phyloP scores from a whole-genome alignment of 1,284 basidiomycete species.

The Coniferiporia weirii region DNA sequence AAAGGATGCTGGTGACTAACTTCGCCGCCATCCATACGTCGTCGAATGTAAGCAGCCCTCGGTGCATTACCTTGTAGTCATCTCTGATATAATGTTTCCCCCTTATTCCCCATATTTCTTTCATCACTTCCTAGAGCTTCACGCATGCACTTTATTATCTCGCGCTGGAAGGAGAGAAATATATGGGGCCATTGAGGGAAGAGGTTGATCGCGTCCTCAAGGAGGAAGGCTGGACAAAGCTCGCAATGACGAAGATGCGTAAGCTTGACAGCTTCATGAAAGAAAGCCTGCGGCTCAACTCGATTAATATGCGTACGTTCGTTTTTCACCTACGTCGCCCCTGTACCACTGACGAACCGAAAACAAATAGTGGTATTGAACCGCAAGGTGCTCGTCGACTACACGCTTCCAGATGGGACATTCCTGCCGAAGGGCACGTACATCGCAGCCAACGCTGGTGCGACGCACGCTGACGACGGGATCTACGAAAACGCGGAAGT shows the following conservation, averaged over 20 bases:
- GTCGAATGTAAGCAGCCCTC: slow-evolving; percentile 22
- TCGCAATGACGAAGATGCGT: slow-evolving; percentile 35
- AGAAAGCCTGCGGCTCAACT: slow-evolving; percentile 35
- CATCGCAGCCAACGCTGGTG: slow-evolving; percentile 37
- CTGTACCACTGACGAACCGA: neutral
- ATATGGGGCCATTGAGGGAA: slow-evolving; percentile 35
- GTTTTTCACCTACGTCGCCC: neutral
- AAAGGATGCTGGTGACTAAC: slow-evolving; percentile 25
- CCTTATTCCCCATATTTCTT: neutral
- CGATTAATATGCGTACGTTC: neutral
- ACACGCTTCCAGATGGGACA: slow-evolving; percentile 37
- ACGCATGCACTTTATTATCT: slow-evolving; percentile 34
- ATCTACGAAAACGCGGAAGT: slow-evolving; percentile 35
- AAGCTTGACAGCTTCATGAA: slow-evolving; percentile 45
- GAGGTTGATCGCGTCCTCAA: slow-evolving; percentile 36
- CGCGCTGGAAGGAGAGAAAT: slow-evolving; percentile 32
- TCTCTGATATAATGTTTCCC: too few relatives aligned
- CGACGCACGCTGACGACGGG: slow-evolving; percentile 37
- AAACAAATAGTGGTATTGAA: slow-evolving; percentile 22
- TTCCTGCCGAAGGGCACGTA: slow-evolving; percentile 39
- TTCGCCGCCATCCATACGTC: slow-evolving; percentile 31
- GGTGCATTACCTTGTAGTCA: too few relatives aligned
- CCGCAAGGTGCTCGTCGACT: slow-evolving; percentile 29
- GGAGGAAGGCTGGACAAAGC: slow-evolving; percentile 42
- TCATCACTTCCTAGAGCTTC: slow-evolving; percentile 26